Conservation (phyloP, 306 rosid species). For the Trifolium subterraneum region DNA sequence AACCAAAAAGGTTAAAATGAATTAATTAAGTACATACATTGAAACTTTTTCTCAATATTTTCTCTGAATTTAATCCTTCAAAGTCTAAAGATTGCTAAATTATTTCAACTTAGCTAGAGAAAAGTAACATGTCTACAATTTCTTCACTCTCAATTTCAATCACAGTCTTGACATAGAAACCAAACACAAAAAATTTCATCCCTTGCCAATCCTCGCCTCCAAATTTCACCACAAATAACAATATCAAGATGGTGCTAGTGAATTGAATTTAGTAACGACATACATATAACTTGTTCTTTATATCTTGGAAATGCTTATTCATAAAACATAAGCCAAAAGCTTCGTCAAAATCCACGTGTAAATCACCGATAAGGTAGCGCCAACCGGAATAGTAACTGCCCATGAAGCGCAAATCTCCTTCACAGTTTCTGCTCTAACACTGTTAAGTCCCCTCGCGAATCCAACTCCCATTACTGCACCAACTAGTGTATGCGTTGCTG, state of each 20-base stretch:
- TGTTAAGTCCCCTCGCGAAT: conserved; percentile 92
- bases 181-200: conserved; percentile 33
- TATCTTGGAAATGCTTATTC: conserved; percentile 46
- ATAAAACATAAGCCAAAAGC: conserved; percentile 69
- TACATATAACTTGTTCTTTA: conserved; percentile 40
- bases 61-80: conserved; percentile 17
- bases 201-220: conserved; percentile 41
- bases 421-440: conserved; percentile 91
- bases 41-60: conserved; percentile 8
- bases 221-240: conserved; percentile 34
- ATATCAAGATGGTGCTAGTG: conserved; percentile 33
- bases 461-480: conserved; percentile 99
- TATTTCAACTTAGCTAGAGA: conserved; percentile 31
- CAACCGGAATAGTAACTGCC: conserved; percentile 92
- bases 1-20: conserved; percentile 14
- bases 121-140: conserved; percentile 1
- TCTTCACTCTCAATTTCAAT: conserved; percentile 31
- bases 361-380: conserved; percentile 69
- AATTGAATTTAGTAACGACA: conserved; percentile 31
- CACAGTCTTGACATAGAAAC: conserved; percentile 32
- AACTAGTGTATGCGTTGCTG: conserved; percentile 92
- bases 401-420: conserved; percentile 90
- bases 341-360: conserved; percentile 93
- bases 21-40: conserved; percentile 32
- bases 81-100: not conserved